Evolutionary conservation across 768 basidiomycete species (phyloP), one percentile per base, ranked within the genome.

Genomic region (Phlebiopsis flavidoalba): DNA sequence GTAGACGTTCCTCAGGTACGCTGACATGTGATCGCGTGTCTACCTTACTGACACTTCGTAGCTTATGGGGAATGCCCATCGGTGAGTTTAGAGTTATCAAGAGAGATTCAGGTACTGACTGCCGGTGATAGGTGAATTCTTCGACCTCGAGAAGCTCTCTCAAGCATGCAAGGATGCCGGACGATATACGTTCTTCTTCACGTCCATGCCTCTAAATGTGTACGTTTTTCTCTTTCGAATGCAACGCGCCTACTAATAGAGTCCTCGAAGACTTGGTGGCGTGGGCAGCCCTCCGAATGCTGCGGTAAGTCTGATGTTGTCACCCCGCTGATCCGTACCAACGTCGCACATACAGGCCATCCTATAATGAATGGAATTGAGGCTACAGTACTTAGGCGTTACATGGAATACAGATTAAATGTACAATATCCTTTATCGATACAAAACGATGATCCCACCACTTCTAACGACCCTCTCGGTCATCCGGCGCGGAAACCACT

Each of bases 131-230:
- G 52, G 86, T 36, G 88, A 89, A 73, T 80, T 88, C 65, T 88
- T 89, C 68, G 88, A 89, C 70, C 73, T 89, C 40, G 87, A 89
- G 69, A 78, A 79, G 60, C 75, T 89, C 4, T 80, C 85, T 12
- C 71, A 79, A 59, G 72, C 75, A 10, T 89, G 85, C 67, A 79
- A 78, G 7, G 80, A 81, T 61, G 81, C 80, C 1, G 79, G 80
- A 3, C 72, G 86, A 64, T 89, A 87, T 68, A 85, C 84, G 11
- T 88, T 91, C 70, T 89, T 89, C 79, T 88, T 89, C 73, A 80
- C 86, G 1, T 88, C 86, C 1, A 88, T 85, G 86, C 87, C 88
- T 0, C 75, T 91, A 62, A 82, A 87, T 69, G 82, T 89, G 86
- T 88, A 64, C 65, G 84, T 72, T 8, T n/a, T 22, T 26, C 21